A percentile compares a stretch with the other conserved stretches of the same genome.
Conservation (phyloP, 169 alveolate species). For the Plasmodium ovale region DNA sequence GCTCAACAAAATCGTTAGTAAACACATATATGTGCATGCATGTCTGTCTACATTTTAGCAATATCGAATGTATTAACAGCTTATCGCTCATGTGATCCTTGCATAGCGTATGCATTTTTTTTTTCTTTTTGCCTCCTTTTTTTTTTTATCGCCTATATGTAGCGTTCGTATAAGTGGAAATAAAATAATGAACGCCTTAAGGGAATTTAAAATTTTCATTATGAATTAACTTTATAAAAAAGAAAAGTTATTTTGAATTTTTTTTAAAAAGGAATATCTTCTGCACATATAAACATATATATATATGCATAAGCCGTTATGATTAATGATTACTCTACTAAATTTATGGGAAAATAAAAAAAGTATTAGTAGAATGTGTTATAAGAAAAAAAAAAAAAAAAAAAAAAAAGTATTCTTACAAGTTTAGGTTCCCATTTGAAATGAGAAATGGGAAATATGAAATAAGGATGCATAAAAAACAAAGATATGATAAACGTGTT, state of each 20-base stretch:
- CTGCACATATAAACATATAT: neutral
- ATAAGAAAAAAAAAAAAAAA: slow-evolving; percentile 16
- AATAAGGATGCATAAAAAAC: neutral
- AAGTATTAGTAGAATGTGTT: neutral
- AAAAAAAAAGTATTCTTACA: slow-evolving; percentile 4
- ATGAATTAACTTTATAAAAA: too few species aligned
- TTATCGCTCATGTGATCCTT: too few species aligned
- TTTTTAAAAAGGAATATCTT: slow-evolving; percentile 9
- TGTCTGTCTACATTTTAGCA: too few species aligned
- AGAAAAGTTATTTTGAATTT: neutral
- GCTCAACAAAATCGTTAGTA: too few species aligned
- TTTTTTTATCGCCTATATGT: too few species aligned
- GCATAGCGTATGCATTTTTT: neutral
- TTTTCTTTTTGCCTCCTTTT: too few species aligned
- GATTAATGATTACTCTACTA: neutral
- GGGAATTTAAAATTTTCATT: too few species aligned
- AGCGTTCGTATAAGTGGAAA: too few species aligned
- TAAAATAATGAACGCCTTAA: too few species aligned
- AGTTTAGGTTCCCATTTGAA: neutral
- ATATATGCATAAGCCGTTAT: neutral
- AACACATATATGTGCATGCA: neutral
- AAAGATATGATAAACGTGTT: neutral
- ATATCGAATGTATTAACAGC: too few species aligned
- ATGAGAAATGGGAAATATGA: neutral
- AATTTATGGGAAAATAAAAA: slow-evolving; percentile 2